Evolutionary conservation across 2,329 filamentous ascomycete species (phyloP).

Genomic region (Aspergillus hortae): DNA sequence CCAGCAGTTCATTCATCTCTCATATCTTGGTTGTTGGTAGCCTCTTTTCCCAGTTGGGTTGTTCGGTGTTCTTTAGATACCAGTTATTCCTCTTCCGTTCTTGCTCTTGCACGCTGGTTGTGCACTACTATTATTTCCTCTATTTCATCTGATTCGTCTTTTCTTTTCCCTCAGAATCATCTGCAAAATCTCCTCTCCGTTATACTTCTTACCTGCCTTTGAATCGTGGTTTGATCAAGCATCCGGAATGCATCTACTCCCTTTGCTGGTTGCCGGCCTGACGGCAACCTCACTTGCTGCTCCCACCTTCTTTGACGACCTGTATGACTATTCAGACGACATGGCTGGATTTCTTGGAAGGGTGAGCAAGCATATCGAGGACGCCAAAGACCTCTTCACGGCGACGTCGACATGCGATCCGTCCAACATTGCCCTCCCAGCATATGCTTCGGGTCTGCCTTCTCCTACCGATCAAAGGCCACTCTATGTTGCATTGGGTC

Average conservation of each 20-base stretch:
- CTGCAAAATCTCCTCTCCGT: not conserved
- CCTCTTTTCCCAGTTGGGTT: not conserved
- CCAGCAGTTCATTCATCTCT: not conserved
- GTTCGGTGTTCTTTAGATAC: not conserved
- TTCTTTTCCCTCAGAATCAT: not conserved
- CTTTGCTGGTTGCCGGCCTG: slow-evolving; percentile 28
- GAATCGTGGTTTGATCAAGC: slow-evolving; percentile 3
- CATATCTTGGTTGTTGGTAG: not conserved
- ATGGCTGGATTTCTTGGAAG: slow-evolving; percentile 38
- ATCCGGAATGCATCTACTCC: slow-evolving; percentile 18
- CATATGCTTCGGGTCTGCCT: slow-evolving; percentile 59
- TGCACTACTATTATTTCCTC: not conserved
- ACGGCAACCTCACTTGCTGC: slow-evolving; percentile 32
- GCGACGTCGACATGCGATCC: slow-evolving; percentile 29
- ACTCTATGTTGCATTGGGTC: slow-evolving; percentile 77
- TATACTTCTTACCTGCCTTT: not conserved
- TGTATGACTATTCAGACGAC: slow-evolving; percentile 39
- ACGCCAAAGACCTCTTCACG: slow-evolving; percentile 16
- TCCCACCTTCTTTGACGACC: slow-evolving; percentile 30
- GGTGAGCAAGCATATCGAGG: slow-evolving; percentile 38
- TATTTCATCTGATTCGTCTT: not conserved
- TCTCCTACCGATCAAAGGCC: slow-evolving; percentile 59
- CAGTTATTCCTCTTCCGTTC: not conserved
- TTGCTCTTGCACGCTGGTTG: not conserved
- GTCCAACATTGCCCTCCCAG: slow-evolving; percentile 32